Evolutionary conservation across 139 green algal genomes (phyloP).

Genomic region (Deuterostichococcus epilithicus): DNA sequence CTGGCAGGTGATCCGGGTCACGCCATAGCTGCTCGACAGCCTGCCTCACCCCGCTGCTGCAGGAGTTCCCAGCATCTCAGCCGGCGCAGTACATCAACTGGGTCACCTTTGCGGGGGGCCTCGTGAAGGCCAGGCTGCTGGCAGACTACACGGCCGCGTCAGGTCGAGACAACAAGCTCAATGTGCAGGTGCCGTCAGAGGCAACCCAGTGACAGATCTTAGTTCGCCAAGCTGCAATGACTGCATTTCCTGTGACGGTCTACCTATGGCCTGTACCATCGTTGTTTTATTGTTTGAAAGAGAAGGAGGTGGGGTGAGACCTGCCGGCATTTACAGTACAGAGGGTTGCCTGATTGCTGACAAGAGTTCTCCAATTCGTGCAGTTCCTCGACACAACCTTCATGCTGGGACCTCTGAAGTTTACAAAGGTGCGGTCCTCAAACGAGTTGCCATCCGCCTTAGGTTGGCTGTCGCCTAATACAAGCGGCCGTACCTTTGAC

Average conservation of each 20-base stretch:
- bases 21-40: background rate
- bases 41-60: background rate
- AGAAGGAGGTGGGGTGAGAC: too few species aligned
- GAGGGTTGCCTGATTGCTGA: background rate
- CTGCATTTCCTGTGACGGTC: too few species aligned
- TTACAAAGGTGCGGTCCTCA: slow-evolving; percentile 13
- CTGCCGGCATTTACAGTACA: too few species aligned
- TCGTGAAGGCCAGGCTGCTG: slow-evolving; percentile 21
- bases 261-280: background rate
- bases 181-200: background rate
- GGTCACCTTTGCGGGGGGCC: slow-evolving; percentile 14
- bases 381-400: slow-evolving; percentile 23
- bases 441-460: too few species aligned
- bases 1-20: background rate
- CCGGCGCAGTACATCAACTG: slow-evolving; percentile 30
- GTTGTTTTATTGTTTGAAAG: background rate
- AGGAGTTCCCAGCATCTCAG: slow-evolving; percentile 17
- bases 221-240: too few species aligned
- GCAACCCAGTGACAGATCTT: too few species aligned
- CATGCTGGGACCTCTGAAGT: slow-evolving; percentile 23
- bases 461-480: too few species aligned
- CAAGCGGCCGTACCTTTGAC: too few species aligned
- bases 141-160: slow-evolving; percentile 14
- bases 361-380: slow-evolving; percentile 7
- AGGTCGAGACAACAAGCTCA: background rate